Conservation (phyloP, 73 alveolate species). For the Blepharisma japonicum region DNA sequence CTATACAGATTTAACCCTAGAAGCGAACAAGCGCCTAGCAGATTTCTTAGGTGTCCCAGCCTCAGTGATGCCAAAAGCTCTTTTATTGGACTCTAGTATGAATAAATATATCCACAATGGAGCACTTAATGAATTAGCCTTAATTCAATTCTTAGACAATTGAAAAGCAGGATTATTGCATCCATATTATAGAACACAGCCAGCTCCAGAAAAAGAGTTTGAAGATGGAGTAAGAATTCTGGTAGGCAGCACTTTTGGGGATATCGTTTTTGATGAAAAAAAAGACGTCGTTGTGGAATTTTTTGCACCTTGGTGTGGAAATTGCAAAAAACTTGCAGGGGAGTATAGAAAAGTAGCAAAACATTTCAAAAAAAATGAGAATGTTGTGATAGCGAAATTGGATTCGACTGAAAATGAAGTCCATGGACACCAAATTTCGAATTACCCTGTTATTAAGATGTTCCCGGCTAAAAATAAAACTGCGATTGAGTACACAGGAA, state of each 20-base stretch:
- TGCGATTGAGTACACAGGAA: background rate
- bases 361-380: slow-evolving; percentile 55
- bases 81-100: slow-evolving; percentile 57
- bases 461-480: slow-evolving; percentile 27
- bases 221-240: slow-evolving; percentile 85
- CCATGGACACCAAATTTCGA: slow-evolving; percentile 65
- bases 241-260: slow-evolving; percentile 87
- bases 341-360: slow-evolving; percentile 85
- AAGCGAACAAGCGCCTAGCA: slow-evolving; percentile 78
- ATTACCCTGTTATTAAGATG: slow-evolving; percentile 90
- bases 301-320: slow-evolving; percentile 73
- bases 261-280: slow-evolving; percentile 77
- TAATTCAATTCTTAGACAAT: slow-evolving; percentile 53
- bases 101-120: slow-evolving; percentile 55
- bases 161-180: slow-evolving; percentile 64
- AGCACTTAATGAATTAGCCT: slow-evolving; percentile 57
- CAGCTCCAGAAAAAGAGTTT: slow-evolving; percentile 70
- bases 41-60: slow-evolving; percentile 76
- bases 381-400: slow-evolving; percentile 82
- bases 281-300: slow-evolving; percentile 70
- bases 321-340: slow-evolving; percentile 81
- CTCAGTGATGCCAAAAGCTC: slow-evolving; percentile 64
- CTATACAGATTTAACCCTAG: slow-evolving; percentile 69
- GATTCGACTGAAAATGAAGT: slow-evolving; percentile 93
- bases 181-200: slow-evolving; percentile 82